Base-by-base conservation (phyloP, 768 basidiomycete species). In the Naematelia aurantialba region DNA sequence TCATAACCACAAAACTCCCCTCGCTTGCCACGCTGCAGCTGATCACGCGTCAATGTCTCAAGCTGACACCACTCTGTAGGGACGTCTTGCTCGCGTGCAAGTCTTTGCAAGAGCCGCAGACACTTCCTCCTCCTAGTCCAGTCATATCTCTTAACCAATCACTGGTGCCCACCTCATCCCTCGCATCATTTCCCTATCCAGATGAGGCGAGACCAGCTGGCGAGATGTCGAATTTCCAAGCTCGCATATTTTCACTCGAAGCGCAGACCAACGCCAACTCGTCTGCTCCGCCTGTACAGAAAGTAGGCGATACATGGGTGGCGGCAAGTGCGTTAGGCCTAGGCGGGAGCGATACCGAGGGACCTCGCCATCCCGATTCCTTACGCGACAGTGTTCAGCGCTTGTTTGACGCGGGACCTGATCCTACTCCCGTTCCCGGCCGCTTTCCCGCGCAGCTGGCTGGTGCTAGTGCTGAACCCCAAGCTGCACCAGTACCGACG, bases 41-140 rank as follows among this genome's bases (percentile, higher is more conserved):
- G 27, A 25, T 50, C n/a, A 27, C 5, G n/a, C 45, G 19, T 31
- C 11, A 25, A 46, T n/a, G 11, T 25, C 11, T 26, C 14, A 17
- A 49, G 50, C 58, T 52, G 52, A 56, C 42, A 42, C 11, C 14
- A 21, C n/a, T 51, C 44, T 12, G 5, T 49, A 72, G 70, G 71
- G 71, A 73, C 52, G 71, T 70, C 17, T 60, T 73, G 2, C 63
- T 73, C 3, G 71, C 69, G 21, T 68, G 69, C 49, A 68, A 74
- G 53, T 62, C 68, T 8, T 17, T 39, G 3, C 60, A 55, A 26
- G 50, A 55, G 4, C 60, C 70, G 10, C 59, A 61, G 0, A 53
- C 59, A 10, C 56, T 70, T 4, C 72, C 72, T n/a, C 72, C 72
- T 10, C 71, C 71, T 8, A 69, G 68, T 0, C 70, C 70, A 22